Evolutionary conservation across 768 basidiomycete species (phyloP), one percentile per base, ranked within the genome.

Genomic region (Trametes elegans): DNA sequence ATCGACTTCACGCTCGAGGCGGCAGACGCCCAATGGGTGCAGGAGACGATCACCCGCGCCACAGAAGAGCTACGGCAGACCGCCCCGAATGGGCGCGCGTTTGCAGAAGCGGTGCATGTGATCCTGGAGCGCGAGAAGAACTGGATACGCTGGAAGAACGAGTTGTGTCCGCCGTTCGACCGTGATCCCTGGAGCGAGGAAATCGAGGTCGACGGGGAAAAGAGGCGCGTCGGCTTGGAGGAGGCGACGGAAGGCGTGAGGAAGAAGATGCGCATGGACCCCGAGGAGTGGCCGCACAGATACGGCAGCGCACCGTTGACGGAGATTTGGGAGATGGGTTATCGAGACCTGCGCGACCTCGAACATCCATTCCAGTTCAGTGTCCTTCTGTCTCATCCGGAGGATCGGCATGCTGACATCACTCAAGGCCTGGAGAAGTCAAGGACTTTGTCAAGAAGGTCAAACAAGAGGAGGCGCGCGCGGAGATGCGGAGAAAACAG

Each of bases 111-210:
- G 0, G 85, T 88, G 23, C 74, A 68, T 47, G 74, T 79, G 8
- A 85, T 93, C 31, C 75, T 94, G 6, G 85, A 90, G 60, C 78
- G 92, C 46, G 93, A 95, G 71, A 85, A 83, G 67, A 93, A 92
- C 64, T 95, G 93, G 93, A 83, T 91, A 3, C 82, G 80, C 59
- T 94, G 91, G 92, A 94, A 94, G 73, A 89, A 88, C 59, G 85
- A 89, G 36, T 69, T 87, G 2, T 94, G 92, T 66, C 73, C 81
- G 14, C 81, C 87, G 3, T 93, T 94, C 64, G 89, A 91, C 66
- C 85, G 84, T 62, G 83, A 84, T 34, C 76, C 87, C 5, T 83
- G 85, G 80, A 72, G 71, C 10, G 68, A 70, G 38, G 76, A 79
- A 45, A 58, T 83, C 27, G 73, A 78, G 47, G 80, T 61, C 7